A percentile compares a stretch with the other conserved stretches of the same genome.
Evolutionary conservation across 164 flowering plant genomes (phyloP).

Genomic region (Amborella trichopoda): DNA sequence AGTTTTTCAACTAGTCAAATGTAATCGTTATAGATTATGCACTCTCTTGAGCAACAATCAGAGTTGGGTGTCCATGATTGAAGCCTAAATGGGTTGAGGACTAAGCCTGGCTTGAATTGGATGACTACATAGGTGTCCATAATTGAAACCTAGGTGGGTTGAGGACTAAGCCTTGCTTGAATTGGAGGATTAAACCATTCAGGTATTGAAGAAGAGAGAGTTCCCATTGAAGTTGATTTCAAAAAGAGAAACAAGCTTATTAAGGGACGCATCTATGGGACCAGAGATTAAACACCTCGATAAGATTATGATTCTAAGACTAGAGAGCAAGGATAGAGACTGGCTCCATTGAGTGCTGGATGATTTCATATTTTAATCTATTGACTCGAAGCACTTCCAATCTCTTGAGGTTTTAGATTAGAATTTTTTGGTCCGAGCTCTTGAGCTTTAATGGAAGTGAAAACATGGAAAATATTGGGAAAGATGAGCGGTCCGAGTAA

Average conservation of each 20-base stretch:
- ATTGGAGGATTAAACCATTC: no score
- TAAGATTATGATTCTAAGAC: no score
- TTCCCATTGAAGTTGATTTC: background rate
- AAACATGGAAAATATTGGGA: background rate
- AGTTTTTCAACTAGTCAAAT: background rate
- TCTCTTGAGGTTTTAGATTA: no score
- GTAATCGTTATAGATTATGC: background rate
- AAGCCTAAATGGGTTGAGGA: background rate
- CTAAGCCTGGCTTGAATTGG: background rate
- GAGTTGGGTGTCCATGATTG: background rate
- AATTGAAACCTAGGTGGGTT: background rate
- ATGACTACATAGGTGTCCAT: background rate
- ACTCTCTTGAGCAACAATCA: background rate
- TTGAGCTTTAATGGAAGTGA: slow-evolving; percentile 12
- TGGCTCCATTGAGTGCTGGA: no score
- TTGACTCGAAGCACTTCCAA: no score
- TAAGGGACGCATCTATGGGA: no score
- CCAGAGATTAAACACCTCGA: no score
- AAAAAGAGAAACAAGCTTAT: background rate
- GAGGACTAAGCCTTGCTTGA: background rate
- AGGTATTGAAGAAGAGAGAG: slow-evolving; percentile 13
- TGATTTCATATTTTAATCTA: no score
- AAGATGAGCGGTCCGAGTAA: slow-evolving; percentile 1
- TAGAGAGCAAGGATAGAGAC: no score
- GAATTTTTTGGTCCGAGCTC: slow-evolving; percentile 9